A percentile compares a stretch with the other conserved stretches of the same genome.
Evolutionary conservation across 2,329 filamentous ascomycete genomes (phyloP).

Genomic region (Verticillium tricorpus): DNA sequence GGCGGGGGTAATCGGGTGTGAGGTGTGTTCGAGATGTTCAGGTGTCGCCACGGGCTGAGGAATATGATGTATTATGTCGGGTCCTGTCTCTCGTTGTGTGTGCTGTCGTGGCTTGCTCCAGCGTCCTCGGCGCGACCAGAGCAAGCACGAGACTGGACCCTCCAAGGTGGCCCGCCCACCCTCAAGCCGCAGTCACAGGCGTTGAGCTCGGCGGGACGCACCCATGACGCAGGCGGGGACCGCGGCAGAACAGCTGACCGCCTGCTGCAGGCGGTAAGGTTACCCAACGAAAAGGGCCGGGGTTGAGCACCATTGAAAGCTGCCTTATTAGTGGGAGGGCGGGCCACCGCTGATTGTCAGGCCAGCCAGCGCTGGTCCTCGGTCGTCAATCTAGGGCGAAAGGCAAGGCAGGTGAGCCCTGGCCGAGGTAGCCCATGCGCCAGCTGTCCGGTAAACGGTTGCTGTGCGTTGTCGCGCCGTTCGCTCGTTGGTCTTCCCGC

Average conservation of each 20-base stretch:
- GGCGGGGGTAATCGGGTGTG: neutral
- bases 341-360: neutral
- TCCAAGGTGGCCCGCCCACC: neutral
- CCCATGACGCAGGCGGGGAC: constrained; percentile 3
- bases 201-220: neutral
- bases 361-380: neutral
- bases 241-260: constrained; percentile 5
- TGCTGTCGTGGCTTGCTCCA: neutral
- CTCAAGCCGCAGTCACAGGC: neutral
- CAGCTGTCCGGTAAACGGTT: neutral
- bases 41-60: neutral
- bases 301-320: constrained; percentile 8
- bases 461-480: neutral
- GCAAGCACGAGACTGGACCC: neutral
- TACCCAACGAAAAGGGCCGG: constrained; percentile 15
- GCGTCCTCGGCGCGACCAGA: neutral
- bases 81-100: neutral
- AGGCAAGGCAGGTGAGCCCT: neutral
- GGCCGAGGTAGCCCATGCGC: neutral
- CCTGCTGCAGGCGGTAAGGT: constrained; percentile 1
- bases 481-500: too few species aligned
- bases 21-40: neutral
- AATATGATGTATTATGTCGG: neutral
- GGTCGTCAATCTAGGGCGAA: neutral
- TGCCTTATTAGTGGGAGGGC: neutral